phyloP scores from a whole-genome alignment of 2,329 filamentous ascomycete species.

The Escovopsis sp. region DNA sequence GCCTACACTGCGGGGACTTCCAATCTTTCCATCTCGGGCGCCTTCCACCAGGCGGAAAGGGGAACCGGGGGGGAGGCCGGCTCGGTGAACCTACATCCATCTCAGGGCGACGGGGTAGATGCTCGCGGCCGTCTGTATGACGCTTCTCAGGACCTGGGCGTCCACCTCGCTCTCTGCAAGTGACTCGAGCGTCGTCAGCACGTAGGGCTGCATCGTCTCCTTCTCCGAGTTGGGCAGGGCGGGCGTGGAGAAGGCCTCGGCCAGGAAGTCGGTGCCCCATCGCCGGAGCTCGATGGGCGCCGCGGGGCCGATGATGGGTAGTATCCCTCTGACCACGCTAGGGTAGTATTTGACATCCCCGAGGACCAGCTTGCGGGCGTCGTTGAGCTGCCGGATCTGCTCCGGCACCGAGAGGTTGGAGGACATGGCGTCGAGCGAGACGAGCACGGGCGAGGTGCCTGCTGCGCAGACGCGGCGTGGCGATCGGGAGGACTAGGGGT shows the following conservation, averaged over 20 bases:
- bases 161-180: constrained; percentile 66
- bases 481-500: too few relatives aligned
- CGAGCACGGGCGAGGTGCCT: neutral
- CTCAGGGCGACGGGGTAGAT: constrained; percentile 85
- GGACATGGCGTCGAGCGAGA: constrained; percentile 31
- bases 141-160: constrained; percentile 64
- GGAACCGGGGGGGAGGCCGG: too few relatives aligned
- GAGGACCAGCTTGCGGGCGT: constrained; percentile 79
- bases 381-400: constrained; percentile 76
- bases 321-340: constrained; percentile 78
- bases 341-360: constrained; percentile 79
- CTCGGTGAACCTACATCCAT: constrained; percentile 64
- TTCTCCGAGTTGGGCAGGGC: constrained; percentile 64
- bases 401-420: constrained; percentile 47
- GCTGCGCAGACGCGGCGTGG: constrained; percentile 1
- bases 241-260: constrained; percentile 92
- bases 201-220: constrained; percentile 60
- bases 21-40: too few relatives aligned
- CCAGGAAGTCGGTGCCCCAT: constrained; percentile 94
- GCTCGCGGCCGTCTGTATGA: constrained; percentile 79
- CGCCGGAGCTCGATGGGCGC: constrained; percentile 68
- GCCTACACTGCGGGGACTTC: constrained; percentile 6
- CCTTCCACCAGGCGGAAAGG: too few relatives aligned
- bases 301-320: constrained; percentile 73
- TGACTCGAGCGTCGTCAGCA: constrained; percentile 61